Evolutionary conservation across 2,329 filamentous ascomycete species (phyloP).

Genomic region (Penicillium digitatum): DNA sequence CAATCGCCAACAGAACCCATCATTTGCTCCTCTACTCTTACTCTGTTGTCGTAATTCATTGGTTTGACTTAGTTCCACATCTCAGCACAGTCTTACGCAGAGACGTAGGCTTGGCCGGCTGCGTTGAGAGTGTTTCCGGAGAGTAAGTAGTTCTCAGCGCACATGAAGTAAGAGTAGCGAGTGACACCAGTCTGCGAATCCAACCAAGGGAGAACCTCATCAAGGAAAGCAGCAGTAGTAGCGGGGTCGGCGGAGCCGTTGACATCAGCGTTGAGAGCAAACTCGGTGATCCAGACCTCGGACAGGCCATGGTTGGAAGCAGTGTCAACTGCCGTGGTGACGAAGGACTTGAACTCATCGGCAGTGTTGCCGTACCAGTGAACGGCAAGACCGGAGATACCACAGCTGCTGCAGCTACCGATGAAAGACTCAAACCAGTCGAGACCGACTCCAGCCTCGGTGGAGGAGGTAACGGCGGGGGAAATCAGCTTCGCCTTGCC

Average conservation of each 20-base stretch:
- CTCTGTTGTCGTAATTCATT: background rate
- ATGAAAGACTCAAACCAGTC: conserved; percentile 43
- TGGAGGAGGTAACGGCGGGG: conserved; percentile 41
- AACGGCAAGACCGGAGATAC: conserved; percentile 41
- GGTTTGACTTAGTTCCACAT: background rate
- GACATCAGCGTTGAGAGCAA: conserved; percentile 34
- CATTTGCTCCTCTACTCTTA: no score
- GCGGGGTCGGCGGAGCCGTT: conserved; percentile 21
- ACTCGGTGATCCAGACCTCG: conserved; percentile 48
- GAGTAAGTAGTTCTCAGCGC: conserved; percentile 33
- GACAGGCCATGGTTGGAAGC: conserved; percentile 33
- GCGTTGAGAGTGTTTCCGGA: conserved; percentile 24
- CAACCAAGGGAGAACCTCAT: conserved; percentile 39
- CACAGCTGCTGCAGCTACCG: conserved; percentile 37
- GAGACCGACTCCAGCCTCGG: conserved; percentile 32
- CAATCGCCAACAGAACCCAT: background rate
- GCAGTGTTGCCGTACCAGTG: conserved; percentile 44
- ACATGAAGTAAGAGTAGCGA: conserved; percentile 45
- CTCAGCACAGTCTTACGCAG: background rate
- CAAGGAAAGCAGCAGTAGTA: conserved; percentile 35
- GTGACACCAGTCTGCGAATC: conserved; percentile 37
- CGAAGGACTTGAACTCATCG: conserved; percentile 38
- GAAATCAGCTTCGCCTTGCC: conserved; percentile 41
- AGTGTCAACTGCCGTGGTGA: conserved; percentile 34
- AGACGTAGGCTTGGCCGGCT: conserved; percentile 31